Base-by-base conservation (phyloP, 2,329 filamentous ascomycete species). In the Ceratocystis colombiana region DNA sequence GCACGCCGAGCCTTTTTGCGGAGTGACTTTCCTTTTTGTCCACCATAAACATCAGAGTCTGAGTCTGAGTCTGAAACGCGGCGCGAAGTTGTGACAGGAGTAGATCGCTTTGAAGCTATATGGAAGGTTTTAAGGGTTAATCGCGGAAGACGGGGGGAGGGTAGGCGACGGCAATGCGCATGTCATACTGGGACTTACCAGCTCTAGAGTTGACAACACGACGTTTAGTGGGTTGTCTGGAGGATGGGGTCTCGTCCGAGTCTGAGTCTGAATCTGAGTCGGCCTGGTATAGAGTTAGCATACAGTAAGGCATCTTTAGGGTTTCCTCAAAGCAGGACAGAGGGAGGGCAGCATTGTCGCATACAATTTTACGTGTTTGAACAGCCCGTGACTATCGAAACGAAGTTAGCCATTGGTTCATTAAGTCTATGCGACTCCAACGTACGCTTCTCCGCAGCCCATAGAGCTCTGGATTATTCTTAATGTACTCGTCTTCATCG, bases 381-480 rank as follows among this genome's bases (percentile, higher is more conserved):
- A 79, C 78, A 57, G 83, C 81, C 65, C 83, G 82, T 66, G 80
- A 81, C 82, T 85, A 70, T 59, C 48, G 62, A 65, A 50, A 65
- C 57, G 41, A 65, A n/a, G 45, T 66, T 63, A 70, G 62, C 33
- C 53, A 62, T 12, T 33, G 15, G 28, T 46, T 22, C 12, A 64
- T 41, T 28, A 63, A 57, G 61, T 20, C 10, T 25, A 64, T n/a
- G 62, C 66, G 44, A 67, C n/a, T 64, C 28, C 22, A 63, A 62
- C 88, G 69, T 86, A 94, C 92, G 79, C 94, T 99, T 78, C 94
- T 85, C 71, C 94, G 86, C 71, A 99, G 81, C 61, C 94, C 94
- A 78, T 97, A 99, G 7, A 99, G 80, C 77, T 96, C 91, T 57
- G 94, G 94, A 72, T 99, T 96, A 73, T 90, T 88, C 72, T 87